Conservation (phyloP, 78 protist species). For the Emiliania huxleyi region DNA sequence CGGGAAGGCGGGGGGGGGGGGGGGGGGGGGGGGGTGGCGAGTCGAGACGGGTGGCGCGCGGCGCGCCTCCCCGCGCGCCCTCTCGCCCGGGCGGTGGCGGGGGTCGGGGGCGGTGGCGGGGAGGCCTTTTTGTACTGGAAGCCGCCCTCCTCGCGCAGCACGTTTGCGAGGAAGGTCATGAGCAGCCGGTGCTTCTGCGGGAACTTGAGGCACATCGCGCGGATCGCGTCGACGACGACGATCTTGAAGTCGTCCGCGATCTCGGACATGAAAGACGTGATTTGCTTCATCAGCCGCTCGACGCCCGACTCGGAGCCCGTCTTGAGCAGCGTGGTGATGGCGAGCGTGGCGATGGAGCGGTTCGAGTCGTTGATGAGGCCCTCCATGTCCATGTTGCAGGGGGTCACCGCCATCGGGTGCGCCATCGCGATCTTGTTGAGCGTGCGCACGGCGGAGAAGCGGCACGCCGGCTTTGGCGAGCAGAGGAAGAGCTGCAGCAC, state of each 20-base stretch:
- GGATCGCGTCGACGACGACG: slow-evolving; percentile 91
- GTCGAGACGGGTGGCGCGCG: no score
- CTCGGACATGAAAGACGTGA: slow-evolving; percentile 85
- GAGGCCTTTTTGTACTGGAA: slow-evolving; percentile 81
- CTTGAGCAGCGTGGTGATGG: slow-evolving; percentile 95
- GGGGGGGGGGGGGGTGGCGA: no score
- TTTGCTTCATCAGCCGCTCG: slow-evolving; percentile 94
- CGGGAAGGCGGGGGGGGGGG: no score
- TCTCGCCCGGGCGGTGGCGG: no score
- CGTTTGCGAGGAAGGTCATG: slow-evolving; percentile 62
- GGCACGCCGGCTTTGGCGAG: slow-evolving; percentile 81
- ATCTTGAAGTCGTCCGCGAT: slow-evolving; percentile 92
- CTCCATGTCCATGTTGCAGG: slow-evolving; percentile 91
- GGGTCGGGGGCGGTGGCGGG: no score
- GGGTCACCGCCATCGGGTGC: slow-evolving; percentile 78
- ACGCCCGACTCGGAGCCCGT: slow-evolving; percentile 84
- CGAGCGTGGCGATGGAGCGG: slow-evolving; percentile 95
- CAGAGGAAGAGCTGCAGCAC: slow-evolving; percentile 88
- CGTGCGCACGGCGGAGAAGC: slow-evolving; percentile 94
- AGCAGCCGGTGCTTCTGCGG: slow-evolving; percentile 65
- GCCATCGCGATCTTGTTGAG: slow-evolving; percentile 73
- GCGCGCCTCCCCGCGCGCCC: no score
- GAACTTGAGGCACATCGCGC: slow-evolving; percentile 79
- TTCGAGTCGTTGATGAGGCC: slow-evolving; percentile 87
- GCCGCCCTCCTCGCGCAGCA: slow-evolving; percentile 85